Evolutionary conservation across 257 asterid genomes (phyloP).

Genomic region (Gynochthodes officinalis): DNA sequence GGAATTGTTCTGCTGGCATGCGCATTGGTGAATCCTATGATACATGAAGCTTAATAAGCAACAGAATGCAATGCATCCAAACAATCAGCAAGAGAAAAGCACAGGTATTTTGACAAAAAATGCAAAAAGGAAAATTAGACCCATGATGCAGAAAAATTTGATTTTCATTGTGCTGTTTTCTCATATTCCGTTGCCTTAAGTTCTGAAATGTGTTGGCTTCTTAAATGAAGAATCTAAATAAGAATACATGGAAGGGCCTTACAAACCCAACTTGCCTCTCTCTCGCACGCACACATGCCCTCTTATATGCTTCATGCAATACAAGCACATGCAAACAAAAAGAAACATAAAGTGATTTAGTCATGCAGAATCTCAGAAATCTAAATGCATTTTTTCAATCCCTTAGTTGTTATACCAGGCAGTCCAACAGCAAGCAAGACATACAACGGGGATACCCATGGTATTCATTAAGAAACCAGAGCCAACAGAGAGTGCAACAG

Average conservation of each 20-base stretch:
- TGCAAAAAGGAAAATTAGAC: not conserved
- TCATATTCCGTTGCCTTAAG: not conserved
- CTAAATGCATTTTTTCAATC: not conserved
- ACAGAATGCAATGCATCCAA: conserved; percentile 7
- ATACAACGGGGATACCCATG: conserved; percentile 96
- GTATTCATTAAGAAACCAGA: conserved; percentile 68
- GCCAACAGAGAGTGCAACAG: conserved; percentile 64
- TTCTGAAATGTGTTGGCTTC: not conserved
- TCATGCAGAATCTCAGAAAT: not conserved
- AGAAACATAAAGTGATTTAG: not conserved
- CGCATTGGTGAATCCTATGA: conserved; percentile 92
- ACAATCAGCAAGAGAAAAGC: not conserved
- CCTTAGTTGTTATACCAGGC: not conserved
- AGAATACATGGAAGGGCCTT: not conserved
- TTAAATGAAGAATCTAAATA: not conserved
- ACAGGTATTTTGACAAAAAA: not conserved
- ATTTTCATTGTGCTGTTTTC: not conserved
- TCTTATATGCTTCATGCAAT: not conserved
- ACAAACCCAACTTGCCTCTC: not conserved
- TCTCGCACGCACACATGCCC: not conserved
- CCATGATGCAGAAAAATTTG: not conserved
- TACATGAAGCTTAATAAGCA: conserved; percentile 21
- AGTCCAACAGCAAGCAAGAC: conserved; percentile 36
- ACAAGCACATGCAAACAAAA: not conserved
- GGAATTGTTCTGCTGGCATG: conserved; percentile 83